Evolutionary conservation across 2,329 filamentous ascomycete genomes (phyloP).

Genomic region (Phyllosticta capitalensis): DNA sequence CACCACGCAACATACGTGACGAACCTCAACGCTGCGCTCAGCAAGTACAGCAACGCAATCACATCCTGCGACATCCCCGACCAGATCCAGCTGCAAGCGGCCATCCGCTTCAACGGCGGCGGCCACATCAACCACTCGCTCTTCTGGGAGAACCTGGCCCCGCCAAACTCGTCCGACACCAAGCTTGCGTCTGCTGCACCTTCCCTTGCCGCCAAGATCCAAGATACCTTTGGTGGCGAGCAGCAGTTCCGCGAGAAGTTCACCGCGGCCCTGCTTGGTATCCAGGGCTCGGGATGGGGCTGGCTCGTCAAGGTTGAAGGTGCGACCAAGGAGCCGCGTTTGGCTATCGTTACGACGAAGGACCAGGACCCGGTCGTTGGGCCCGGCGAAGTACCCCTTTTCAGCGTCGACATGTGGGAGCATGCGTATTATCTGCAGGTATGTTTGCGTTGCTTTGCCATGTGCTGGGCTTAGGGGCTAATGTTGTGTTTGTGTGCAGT

Average conservation of each 20-base stretch:
- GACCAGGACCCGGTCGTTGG: constrained; percentile 71
- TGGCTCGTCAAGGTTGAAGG: constrained; percentile 64
- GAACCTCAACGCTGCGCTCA: constrained; percentile 60
- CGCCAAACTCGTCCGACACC: constrained; percentile 49
- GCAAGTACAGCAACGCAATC: constrained; percentile 49
- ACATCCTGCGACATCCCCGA: constrained; percentile 49
- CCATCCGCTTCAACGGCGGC: constrained; percentile 80
- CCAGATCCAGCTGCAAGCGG: constrained; percentile 58
- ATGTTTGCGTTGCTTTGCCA: constrained; percentile 6
- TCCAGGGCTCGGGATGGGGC: constrained; percentile 82
- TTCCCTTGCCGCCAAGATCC: constrained; percentile 51
- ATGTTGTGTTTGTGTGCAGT: constrained; percentile 36
- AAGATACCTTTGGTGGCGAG: constrained; percentile 58
- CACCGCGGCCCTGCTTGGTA: constrained; percentile 52
- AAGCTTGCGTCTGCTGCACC: constrained; percentile 45
- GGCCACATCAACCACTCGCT: constrained; percentile 90
- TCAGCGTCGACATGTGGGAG: constrained; percentile 88
- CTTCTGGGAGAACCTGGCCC: constrained; percentile 79
- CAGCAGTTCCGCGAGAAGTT: constrained; percentile 59
- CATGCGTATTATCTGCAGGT: constrained; percentile 84
- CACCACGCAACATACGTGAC: constrained; percentile 73
- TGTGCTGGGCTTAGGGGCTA: constrained; percentile 12
- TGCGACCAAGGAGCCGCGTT: constrained; percentile 38
- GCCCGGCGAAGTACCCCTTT: constrained; percentile 53
- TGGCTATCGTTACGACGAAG: constrained; percentile 72